Evolutionary conservation across 257 asterid genomes (phyloP).

Genomic region (Avicennia marina): DNA sequence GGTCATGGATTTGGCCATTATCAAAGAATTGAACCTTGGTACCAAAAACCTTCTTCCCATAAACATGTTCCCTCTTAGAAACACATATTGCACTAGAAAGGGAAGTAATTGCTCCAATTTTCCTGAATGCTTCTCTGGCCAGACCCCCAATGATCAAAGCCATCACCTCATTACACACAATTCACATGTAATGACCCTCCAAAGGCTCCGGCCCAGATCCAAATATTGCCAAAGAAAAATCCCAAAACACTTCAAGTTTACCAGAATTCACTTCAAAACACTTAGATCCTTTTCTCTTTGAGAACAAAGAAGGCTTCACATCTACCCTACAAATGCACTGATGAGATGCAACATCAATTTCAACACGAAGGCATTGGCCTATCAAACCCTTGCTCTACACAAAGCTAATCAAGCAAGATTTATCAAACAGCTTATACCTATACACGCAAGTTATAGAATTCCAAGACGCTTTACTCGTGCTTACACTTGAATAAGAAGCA

Average conservation of each 20-base stretch:
- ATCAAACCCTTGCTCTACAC: constrained; percentile 86
- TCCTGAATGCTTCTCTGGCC: constrained; percentile 78
- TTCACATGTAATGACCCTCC: constrained; percentile 68
- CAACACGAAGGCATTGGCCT: constrained; percentile 82
- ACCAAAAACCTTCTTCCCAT: constrained; percentile 58
- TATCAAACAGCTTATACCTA: constrained; percentile 63
- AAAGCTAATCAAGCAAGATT: constrained; percentile 55
- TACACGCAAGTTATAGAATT: constrained; percentile 65
- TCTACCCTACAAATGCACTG: constrained; percentile 73
- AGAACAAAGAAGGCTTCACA: constrained; percentile 83
- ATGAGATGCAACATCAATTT: constrained; percentile 68
- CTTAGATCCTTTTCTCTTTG: constrained; percentile 85
- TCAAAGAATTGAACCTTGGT: constrained; percentile 69
- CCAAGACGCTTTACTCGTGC: constrained; percentile 48
- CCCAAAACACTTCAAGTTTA: constrained; percentile 74
- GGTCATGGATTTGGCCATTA: constrained; percentile 66
- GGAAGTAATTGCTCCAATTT: constrained; percentile 45
- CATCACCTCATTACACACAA: constrained; percentile 61
- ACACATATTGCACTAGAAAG: constrained; percentile 39
- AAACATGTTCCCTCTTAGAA: constrained; percentile 71
- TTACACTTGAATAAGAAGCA: constrained; percentile 66
- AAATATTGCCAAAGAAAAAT: constrained; percentile 68
- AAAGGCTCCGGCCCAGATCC: constrained; percentile 88
- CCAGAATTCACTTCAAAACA: constrained; percentile 40
- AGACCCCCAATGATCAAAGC: constrained; percentile 75